A percentile compares a stretch with the other conserved stretches of the same genome.
Conservation (phyloP, 169 alveolate species). For the Eimeria maxima region DNA sequence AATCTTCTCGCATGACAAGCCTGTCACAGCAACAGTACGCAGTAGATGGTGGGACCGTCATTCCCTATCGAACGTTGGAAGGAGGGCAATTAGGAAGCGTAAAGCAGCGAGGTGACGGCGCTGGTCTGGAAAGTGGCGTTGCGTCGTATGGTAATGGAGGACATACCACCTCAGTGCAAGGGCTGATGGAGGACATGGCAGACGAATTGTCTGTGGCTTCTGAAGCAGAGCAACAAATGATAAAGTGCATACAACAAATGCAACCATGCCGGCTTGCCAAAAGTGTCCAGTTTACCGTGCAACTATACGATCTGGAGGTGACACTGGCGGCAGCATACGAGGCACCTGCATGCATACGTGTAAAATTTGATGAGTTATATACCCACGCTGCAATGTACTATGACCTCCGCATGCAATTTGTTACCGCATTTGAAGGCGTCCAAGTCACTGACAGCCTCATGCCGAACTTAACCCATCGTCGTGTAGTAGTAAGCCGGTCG, state of each 20-base stretch:
- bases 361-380: conserved; percentile 13
- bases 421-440: conserved; percentile 42
- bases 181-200: conserved; percentile 48
- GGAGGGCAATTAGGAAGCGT: neutral
- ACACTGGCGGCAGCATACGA: conserved; percentile 57
- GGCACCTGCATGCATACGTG: conserved; percentile 59
- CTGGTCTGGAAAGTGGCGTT: neutral
- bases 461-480: conserved; percentile 53
- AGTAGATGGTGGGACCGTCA: neutral
- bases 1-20: neutral
- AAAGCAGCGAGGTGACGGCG: neutral
- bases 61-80: neutral
- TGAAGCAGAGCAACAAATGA: conserved; percentile 41
- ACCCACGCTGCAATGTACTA: conserved; percentile 60
- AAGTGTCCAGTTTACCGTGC: conserved; percentile 56
- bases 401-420: conserved; percentile 53
- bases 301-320: conserved; percentile 27
- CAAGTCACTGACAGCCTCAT: conserved; percentile 47
- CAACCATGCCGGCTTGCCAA: conserved; percentile 44
- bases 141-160: neutral
- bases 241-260: conserved; percentile 59
- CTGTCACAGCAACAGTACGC: neutral
- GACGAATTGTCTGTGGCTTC: conserved; percentile 42
- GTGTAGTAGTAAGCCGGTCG: neutral
- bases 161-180: neutral